Base-by-base conservation (phyloP, 129 eudicot genomes). In the carrot (Daucus carota) region DNA sequence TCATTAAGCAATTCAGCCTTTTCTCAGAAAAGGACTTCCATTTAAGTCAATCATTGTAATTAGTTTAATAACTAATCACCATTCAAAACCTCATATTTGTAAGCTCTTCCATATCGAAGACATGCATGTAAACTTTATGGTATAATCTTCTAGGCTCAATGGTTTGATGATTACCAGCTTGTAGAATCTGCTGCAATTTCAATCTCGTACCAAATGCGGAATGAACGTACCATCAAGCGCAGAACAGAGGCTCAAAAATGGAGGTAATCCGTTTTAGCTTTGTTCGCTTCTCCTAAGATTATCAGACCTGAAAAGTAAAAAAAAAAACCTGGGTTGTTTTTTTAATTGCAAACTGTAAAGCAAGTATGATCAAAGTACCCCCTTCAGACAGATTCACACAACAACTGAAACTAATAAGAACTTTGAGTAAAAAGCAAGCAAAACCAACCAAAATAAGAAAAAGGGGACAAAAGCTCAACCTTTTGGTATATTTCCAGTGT, bases 361-460 rank as follows among this genome's bases (percentile, higher is more conserved):
- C 10, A 24, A 22, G 11, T 41, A 3, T 3, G 46, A 67, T 67
- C 31, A 70, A 70, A 40, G 31, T 14, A 36, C 1, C 50, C 50
- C 29, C 73, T 40, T n/a, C 10, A 20, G 12, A 40, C 73, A 70
- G 24, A 38, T 8, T 22, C 22, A 18, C 18, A 4, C 28, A 17
- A 36, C 13, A 41, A 43, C 32, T 69, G 6, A 69, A 36, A 22
- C 26, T 33, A 38, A 9, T 41, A 38, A 69, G 50, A 73, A 65
- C 81, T 73, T 84, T 84, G 87, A 84, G 87, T 80, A 74, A 80
- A 80, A 80, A 84, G 87, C 84, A 84, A 84, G 87, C 82, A 84
- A 84, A 80, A 84, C 20, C 75, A 72, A 26, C 74, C 65, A 57
- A 57, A 57, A 70, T 20, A 70, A 11, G 76, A 76, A 66, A 83